Evolutionary conservation across 805 yeast species (phyloP).

Genomic region (Candida schatavii): DNA sequence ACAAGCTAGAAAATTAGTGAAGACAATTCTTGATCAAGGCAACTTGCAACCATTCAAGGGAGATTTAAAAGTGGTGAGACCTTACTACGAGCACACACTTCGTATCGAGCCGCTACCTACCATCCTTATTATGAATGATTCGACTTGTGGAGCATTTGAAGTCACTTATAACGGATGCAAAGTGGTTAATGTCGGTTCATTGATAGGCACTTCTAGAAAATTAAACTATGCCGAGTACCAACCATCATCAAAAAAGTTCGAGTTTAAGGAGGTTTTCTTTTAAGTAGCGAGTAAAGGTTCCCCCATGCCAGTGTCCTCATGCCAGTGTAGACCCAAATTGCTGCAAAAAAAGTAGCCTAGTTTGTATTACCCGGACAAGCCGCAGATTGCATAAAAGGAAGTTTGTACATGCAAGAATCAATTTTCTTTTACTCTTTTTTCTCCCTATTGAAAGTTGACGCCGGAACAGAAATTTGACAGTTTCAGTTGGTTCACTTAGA

Average conservation of each 20-base stretch:
- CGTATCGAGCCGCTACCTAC: slow-evolving; percentile 79
- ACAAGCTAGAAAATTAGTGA: slow-evolving; percentile 69
- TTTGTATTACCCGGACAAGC: slow-evolving; percentile 5
- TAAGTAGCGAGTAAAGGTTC: slow-evolving; percentile 4
- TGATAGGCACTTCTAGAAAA: slow-evolving; percentile 38
- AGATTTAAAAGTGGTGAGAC: slow-evolving; percentile 57
- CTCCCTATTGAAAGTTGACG: slow-evolving; percentile 37
- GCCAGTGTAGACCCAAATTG: too few species aligned
- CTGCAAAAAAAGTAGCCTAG: background rate
- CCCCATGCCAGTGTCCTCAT: too few species aligned
- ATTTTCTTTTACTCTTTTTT: slow-evolving; percentile 9
- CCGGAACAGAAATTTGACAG: slow-evolving; percentile 34
- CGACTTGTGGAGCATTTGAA: slow-evolving; percentile 67
- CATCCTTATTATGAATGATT: slow-evolving; percentile 58
- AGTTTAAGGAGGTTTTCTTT: slow-evolving; percentile 44
- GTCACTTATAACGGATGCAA: slow-evolving; percentile 80
- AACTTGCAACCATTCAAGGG: slow-evolving; percentile 76
- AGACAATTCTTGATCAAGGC: slow-evolving; percentile 85
- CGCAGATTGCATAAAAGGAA: background rate
- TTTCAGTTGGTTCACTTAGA: slow-evolving; percentile 16
- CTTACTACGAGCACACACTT: slow-evolving; percentile 69
- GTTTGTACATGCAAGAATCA: too few species aligned
- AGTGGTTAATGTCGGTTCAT: slow-evolving; percentile 64
- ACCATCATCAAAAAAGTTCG: slow-evolving; percentile 55
- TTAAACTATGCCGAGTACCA: slow-evolving; percentile 70